Base-by-base conservation (phyloP, 2,329 filamentous ascomycete species). In the Penicillium sp. region DNA sequence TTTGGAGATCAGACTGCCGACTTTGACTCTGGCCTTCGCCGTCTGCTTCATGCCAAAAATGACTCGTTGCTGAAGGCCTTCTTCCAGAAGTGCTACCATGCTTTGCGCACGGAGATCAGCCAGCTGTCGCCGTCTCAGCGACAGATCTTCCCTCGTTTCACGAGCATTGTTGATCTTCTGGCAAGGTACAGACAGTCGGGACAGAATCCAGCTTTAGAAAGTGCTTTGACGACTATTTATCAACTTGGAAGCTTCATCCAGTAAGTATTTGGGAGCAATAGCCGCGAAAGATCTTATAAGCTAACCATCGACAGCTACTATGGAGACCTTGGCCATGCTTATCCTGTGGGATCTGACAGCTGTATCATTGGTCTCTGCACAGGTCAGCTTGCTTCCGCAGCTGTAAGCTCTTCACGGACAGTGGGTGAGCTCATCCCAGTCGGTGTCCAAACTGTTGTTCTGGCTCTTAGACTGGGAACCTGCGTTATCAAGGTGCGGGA, bases 1-100 rank as follows among this genome's bases (percentile, higher is more conserved):
- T 75, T 75, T 58, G 73, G 73, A 62, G 73, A 75, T 55, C 72
- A 75, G 60, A 75, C 72, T 49, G 65, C 65, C 50, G 69, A 73
- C 55, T 72, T 71, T 50, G 66, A 72, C 52, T 60, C 67, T 42
- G 68, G 70, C 44, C 69, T 75, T 51, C 68, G 66, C 44, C 68
- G 68, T 48, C 62, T 75, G 39, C 56, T 74, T 44, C 64, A 72
- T 50, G 59, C 66, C 40, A 74, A 74, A 56, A 67, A 72, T 56
- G 68, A 74, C 57, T 68, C 68, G 15, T 50, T 75, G 6, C 53
- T 75, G 23, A 65, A 64, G 9, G 64, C 66, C 4, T 76, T 76
- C 56, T 67, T 76, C 48, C 69, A 75, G 50, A 69, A 66, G 62
- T 71, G 66, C 46, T 70, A 66, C 48, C 61, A 69, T 65, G 72